phyloP scores from a whole-genome alignment of 2,329 filamentous ascomycete species.

The Colletotrichum eleusines region DNA sequence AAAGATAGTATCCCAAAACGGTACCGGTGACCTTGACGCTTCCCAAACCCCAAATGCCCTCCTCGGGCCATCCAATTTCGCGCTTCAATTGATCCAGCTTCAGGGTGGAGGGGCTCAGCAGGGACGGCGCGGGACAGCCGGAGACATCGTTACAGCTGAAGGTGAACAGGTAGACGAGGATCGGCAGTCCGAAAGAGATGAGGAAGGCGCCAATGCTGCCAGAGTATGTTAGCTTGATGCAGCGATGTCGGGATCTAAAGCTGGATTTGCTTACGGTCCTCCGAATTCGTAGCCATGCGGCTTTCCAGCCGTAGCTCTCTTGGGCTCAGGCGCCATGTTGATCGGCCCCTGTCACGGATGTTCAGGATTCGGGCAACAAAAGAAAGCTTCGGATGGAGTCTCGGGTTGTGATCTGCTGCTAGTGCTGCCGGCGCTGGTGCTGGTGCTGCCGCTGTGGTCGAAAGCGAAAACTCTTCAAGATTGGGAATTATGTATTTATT shows the following conservation, averaged over 20 bases:
- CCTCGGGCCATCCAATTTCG: conserved; percentile 83
- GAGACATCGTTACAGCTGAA: conserved; percentile 94
- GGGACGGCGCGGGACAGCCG: conserved; percentile 88
- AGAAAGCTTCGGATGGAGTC: not conserved
- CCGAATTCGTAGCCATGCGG: conserved; percentile 64
- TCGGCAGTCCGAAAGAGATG: conserved; percentile 84
- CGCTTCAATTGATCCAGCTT: conserved; percentile 78
- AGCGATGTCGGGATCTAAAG: not conserved
- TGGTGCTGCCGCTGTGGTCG: not conserved
- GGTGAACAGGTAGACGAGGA: conserved; percentile 81
- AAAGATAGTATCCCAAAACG: conserved; percentile 80
- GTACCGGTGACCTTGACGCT: conserved; percentile 78
- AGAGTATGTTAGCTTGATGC: not conserved
- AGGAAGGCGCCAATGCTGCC: conserved; percentile 75
- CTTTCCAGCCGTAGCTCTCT: conserved; percentile 46
- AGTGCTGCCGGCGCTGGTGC: not conserved
- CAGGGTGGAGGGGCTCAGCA: conserved; percentile 79
- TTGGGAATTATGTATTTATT: not conserved
- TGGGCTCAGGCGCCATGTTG: conserved; percentile 51
- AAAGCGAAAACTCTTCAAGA: not conserved
- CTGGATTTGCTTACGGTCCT: conserved; percentile 59
- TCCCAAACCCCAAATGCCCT: conserved; percentile 77
- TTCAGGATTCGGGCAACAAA: not conserved
- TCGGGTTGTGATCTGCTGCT: not conserved
- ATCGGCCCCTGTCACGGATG: not conserved